Conservation (phyloP, 805 yeast genomes). For the Huiozyma naganishii region DNA sequence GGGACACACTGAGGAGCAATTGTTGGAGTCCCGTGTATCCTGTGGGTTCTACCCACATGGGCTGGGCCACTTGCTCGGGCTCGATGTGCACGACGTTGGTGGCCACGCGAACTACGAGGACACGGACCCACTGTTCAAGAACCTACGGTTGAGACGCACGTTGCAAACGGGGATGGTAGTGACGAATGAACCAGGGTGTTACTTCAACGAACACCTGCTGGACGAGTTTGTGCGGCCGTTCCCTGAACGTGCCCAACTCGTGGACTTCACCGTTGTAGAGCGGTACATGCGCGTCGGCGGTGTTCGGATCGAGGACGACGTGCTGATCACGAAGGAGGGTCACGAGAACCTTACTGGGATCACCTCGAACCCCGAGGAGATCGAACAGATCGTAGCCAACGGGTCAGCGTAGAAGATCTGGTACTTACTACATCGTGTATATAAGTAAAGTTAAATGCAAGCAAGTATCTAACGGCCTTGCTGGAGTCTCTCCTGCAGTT, state of each 20-base stretch:
- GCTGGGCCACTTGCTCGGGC: conserved; percentile 82
- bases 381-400: conserved; percentile 59
- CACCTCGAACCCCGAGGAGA: conserved; percentile 78
- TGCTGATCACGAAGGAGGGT: conserved; percentile 67
- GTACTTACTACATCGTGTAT: too few relatives aligned
- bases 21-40: conserved; percentile 58
- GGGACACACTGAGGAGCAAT: conserved; percentile 46
- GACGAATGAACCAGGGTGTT: conserved; percentile 92
- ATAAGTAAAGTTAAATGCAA: too few relatives aligned
- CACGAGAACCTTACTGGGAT: conserved; percentile 72
- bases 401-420: conserved; percentile 54
- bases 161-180: conserved; percentile 72
- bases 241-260: conserved; percentile 41
- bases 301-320: conserved; percentile 91
- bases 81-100: conserved; percentile 95
- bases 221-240: conserved; percentile 43
- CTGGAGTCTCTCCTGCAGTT: conserved; percentile 42
- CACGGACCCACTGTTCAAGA: conserved; percentile 61
- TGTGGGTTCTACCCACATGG: conserved; percentile 92
- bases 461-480: conserved; percentile 27
- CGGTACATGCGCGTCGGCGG: conserved; percentile 91
- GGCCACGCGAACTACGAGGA: conserved; percentile 83
- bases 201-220: conserved; percentile 76
- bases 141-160: conserved; percentile 69
- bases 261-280: conserved; percentile 55